These are phyloP conservation scores for Yarrowia osloensis DNA, from an alignment of 805 yeast species.

Conservation along the genomic window DNA sequence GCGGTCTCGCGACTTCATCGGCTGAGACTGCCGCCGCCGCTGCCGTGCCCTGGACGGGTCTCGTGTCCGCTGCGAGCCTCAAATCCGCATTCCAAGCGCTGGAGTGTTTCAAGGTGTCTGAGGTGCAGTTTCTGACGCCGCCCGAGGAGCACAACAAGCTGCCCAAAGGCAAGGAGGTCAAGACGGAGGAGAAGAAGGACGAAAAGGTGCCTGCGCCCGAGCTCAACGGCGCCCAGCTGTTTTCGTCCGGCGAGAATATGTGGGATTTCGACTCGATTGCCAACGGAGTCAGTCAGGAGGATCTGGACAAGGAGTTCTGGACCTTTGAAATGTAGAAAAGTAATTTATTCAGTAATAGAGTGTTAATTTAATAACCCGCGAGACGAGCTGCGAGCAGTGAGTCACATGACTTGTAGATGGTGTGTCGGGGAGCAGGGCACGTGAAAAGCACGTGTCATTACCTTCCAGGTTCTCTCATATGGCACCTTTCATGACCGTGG, in stretches of 20 bases:
- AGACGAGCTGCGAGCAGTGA: too few species aligned
- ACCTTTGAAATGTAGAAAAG: constrained; percentile 33
- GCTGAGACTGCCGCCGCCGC: background rate
- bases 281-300: constrained; percentile 35
- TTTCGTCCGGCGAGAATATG: constrained; percentile 28
- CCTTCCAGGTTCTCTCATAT: too few species aligned
- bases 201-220: background rate
- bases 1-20: background rate
- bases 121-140: constrained; percentile 39
- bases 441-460: too few species aligned
- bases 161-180: constrained; percentile 30
- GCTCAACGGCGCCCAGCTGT: background rate
- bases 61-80: constrained; percentile 41
- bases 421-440: too few species aligned
- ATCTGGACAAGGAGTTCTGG: constrained; percentile 37
- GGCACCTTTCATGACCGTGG: too few species aligned
- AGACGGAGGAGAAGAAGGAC: background rate
- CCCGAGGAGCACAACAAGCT: constrained; percentile 36
- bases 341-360: constrained; percentile 28
- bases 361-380: background rate
- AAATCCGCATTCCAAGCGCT: constrained; percentile 42
- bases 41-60: constrained; percentile 37
- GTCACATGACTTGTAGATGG: too few species aligned
- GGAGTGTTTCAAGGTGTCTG: constrained; percentile 38
- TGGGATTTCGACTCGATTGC: constrained; percentile 39